These are phyloP conservation scores for Botryotinia calthae DNA, from an alignment of 2,329 filamentous ascomycete genomes.

Conservation along the genomic window DNA sequence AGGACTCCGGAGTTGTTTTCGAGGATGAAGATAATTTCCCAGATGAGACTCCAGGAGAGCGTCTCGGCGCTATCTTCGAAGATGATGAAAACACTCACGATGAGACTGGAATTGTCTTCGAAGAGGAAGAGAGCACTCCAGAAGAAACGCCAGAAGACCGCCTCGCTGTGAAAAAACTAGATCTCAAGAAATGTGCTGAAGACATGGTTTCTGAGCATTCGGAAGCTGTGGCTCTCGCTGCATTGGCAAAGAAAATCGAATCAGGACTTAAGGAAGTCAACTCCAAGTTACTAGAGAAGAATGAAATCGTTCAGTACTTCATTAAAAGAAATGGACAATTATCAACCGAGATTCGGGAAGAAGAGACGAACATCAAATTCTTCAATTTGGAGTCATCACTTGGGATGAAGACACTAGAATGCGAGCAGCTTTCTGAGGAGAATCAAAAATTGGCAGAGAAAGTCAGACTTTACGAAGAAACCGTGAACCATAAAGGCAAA, in stretches of 20 bases:
- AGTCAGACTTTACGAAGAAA: constrained; percentile 17
- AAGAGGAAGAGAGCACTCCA: constrained; percentile 1
- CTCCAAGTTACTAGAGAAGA: constrained; percentile 17
- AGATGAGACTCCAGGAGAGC: constrained; percentile 10
- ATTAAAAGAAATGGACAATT: constrained; percentile 15
- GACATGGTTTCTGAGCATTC: constrained; percentile 18
- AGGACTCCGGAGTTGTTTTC: constrained; percentile 16
- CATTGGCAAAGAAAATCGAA: constrained; percentile 18
- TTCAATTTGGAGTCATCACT: constrained; percentile 16
- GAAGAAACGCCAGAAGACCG: constrained; percentile 9
- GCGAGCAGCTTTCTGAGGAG: constrained; percentile 15
- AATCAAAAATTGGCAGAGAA: constrained; percentile 16
- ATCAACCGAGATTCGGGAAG: constrained; percentile 13
- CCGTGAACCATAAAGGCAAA: constrained; percentile 19
- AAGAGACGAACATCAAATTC: constrained; percentile 18
- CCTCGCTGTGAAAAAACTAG: constrained; percentile 14
- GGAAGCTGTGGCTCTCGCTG: constrained; percentile 18
- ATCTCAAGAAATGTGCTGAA: constrained; percentile 16
- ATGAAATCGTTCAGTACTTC: constrained; percentile 20
- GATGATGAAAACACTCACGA: constrained; percentile 8
- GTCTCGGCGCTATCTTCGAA: constrained; percentile 11
- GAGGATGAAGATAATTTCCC: constrained; percentile 13
- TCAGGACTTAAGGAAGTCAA: constrained; percentile 20
- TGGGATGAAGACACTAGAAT: constrained; percentile 14
- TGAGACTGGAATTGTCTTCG: constrained; percentile 7